These are phyloP conservation scores for Prasinococcaceae sp. DNA, from an alignment of 139 green algal genomes.

Conservation along the genomic window DNA sequence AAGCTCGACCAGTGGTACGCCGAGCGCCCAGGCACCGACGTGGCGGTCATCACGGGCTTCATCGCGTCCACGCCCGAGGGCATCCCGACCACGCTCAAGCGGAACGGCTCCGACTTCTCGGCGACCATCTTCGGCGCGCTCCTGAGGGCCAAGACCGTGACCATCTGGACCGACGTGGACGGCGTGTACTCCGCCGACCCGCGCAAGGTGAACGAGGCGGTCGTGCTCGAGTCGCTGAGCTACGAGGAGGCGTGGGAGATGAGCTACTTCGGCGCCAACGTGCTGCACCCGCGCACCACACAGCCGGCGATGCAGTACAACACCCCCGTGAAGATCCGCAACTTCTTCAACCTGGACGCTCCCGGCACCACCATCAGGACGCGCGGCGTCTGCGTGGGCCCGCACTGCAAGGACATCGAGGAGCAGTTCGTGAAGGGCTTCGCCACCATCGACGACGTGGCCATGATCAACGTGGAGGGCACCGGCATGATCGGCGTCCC, in stretches of 20 bases:
- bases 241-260: conserved; percentile 98
- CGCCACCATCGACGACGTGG: conserved; percentile 87
- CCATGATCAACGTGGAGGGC: conserved; percentile 85
- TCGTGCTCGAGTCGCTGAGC: conserved; percentile 52
- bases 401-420: neutral
- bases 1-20: conserved; percentile 56
- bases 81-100: conserved; percentile 50
- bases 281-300: conserved; percentile 92
- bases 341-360: conserved; percentile 83
- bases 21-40: conserved; percentile 15
- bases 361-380: conserved; percentile 37
- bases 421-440: conserved; percentile 75
- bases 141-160: conserved; percentile 59
- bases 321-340: conserved; percentile 89
- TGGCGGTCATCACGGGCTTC: conserved; percentile 56
- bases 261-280: conserved; percentile 94
- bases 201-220: conserved; percentile 67
- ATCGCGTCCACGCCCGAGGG: conserved; percentile 58
- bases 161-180: conserved; percentile 97
- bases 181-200: conserved; percentile 90
- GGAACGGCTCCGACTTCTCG: conserved; percentile 86
- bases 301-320: conserved; percentile 82
- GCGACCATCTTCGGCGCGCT: conserved; percentile 87
- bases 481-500: conserved; percentile 95
- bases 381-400: no score